Evolutionary conservation across 345 rosid species (phyloP), one percentile per base, ranked within the genome.

Genomic region (Populus euphratica): DNA sequence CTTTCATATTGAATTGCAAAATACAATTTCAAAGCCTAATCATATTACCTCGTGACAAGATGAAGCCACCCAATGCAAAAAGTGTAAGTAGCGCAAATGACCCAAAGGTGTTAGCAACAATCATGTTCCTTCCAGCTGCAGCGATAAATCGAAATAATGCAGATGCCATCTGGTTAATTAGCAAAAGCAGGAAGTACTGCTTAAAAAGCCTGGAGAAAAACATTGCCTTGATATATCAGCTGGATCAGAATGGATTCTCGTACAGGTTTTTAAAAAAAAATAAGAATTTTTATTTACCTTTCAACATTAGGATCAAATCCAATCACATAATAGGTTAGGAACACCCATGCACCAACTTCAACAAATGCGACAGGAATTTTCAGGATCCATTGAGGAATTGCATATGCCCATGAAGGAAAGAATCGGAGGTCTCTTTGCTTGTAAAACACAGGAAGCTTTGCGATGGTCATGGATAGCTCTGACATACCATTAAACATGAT

Each of bases 391-490:
- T 91, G 47, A 11, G 98, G 97, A 59, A 94, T 73, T 79, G 94
- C 85, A 83, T 88, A 92, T 4, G 89, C 88, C 98, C 98, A 92
- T 4, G 96, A 39, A 43, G 98, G 97, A 83, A 78, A 92, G 88
- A 92, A 94, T n/a, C 84, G 83, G 18, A 88, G 86, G 73, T 90
- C 94, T 75, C 96, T 84, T 84, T 92, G 96, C 82, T 92, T 94
- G 90, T 87, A 94, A 75, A 94, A 94, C 69, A 92, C 90, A 18
- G 97, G 93, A 83, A 94, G 98, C 81, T 88, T 94, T 52, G 83
- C 87, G 56, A 94, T 87, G 65, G 96, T 88, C 92, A 94, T 86
- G 50, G 94, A 86, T 27, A 94, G 72, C 85, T 94, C 97, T 1
- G 97, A 62, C 89, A 89, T 82, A 36, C 98, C 92, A 66, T 87